These are phyloP conservation scores for Pulveroboletus sp. DNA, from an alignment of 768 basidiomycete species.

Conservation along the genomic window DNA sequence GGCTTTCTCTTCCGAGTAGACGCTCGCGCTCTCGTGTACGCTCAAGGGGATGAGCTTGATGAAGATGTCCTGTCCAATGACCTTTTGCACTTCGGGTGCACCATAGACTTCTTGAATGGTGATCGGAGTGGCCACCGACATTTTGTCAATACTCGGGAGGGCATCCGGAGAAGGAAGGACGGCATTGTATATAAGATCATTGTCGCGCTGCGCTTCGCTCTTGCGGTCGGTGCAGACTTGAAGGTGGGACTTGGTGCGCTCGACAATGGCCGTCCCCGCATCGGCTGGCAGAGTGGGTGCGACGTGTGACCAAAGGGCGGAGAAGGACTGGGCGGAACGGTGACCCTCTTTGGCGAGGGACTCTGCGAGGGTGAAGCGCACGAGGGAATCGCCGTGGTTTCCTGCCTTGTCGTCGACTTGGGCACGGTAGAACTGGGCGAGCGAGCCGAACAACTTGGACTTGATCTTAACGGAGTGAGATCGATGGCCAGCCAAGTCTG, in stretches of 20 bases:
- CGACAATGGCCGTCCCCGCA: constrained; percentile 70
- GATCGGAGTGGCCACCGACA: constrained; percentile 75
- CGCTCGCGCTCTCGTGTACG: constrained; percentile 92
- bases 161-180: constrained; percentile 76
- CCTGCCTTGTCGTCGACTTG: constrained; percentile 69
- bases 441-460: constrained; percentile 81
- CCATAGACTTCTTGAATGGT: constrained; percentile 94
- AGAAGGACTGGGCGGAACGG: constrained; percentile 64
- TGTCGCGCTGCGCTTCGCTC: constrained; percentile 77
- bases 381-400: constrained; percentile 85
- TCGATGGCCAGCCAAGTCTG: not conserved
- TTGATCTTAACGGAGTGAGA: constrained; percentile 59
- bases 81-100: constrained; percentile 86
- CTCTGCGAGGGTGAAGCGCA: constrained; percentile 75
- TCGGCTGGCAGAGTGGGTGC: constrained; percentile 86
- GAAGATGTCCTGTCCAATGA: constrained; percentile 92
- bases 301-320: constrained; percentile 64
- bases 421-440: constrained; percentile 84
- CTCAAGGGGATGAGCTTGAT: constrained; percentile 81
- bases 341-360: constrained; percentile 78
- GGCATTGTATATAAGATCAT: constrained; percentile 97
- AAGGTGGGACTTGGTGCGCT: constrained; percentile 80
- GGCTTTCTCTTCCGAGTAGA: constrained; percentile 99
- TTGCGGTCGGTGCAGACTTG: constrained; percentile 73
- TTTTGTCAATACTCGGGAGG: constrained; percentile 79